Percentiles rank a stretch among this genome's conserved stretches.
These are phyloP conservation scores for Metschnikowia borealis DNA, from an alignment of 805 yeast genomes.

Conservation along the genomic window DNA sequence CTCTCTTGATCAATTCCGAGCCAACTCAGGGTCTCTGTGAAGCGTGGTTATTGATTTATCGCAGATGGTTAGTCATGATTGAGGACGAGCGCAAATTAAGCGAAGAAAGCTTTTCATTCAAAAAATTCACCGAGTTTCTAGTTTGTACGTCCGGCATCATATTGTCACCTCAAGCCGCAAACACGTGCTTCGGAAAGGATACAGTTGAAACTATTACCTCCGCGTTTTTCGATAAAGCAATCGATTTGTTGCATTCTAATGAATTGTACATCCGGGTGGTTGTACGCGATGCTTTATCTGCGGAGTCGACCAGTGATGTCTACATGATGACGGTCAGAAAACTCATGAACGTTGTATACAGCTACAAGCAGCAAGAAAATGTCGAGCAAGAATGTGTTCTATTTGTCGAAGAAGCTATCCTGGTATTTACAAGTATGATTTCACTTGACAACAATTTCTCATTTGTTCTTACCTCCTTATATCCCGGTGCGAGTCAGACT, in stretches of 20 bases:
- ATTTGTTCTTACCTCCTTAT: conserved; percentile 28
- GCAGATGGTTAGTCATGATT: conserved; percentile 42
- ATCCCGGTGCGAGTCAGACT: conserved; percentile 27
- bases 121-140: conserved; percentile 69
- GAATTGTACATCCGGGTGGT: conserved; percentile 61
- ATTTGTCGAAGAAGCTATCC: conserved; percentile 48
- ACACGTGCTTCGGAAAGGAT: conserved; percentile 20
- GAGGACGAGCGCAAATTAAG: conserved; percentile 23
- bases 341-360: conserved; percentile 35
- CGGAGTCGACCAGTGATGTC: conserved; percentile 59
- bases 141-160: conserved; percentile 69
- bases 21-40: conserved; percentile 39
- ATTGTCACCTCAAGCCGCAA: conserved; percentile 29
- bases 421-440: conserved; percentile 42
- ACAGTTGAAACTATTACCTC: conserved; percentile 32
- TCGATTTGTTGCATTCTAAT: conserved; percentile 44
- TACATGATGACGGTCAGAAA: conserved; percentile 46
- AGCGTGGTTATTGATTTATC: conserved; percentile 45
- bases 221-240: conserved; percentile 48
- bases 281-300: conserved; percentile 65
- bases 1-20: conserved; percentile 25
- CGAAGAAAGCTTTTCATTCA: conserved; percentile 47
- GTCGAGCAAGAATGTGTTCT: conserved; percentile 28
- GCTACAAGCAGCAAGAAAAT: conserved; percentile 25
- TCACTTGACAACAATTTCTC: conserved; percentile 33